A percentile compares a stretch with the other conserved stretches of the same genome.
These are phyloP conservation scores for Ogataea chonburiensis DNA, from an alignment of 805 yeast species.

Conservation along the genomic window DNA sequence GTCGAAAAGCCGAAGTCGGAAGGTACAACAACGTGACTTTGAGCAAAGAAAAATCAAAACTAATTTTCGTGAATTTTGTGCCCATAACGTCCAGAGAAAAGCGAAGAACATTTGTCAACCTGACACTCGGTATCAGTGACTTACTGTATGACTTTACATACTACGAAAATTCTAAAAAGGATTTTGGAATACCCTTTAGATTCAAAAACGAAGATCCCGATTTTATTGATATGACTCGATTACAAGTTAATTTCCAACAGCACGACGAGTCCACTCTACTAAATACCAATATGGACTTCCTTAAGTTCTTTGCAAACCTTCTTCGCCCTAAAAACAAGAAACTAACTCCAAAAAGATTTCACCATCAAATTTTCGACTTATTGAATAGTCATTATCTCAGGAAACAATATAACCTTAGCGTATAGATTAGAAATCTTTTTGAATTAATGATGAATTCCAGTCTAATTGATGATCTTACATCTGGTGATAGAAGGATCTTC, in stretches of 20 bases:
- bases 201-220: conserved; percentile 7
- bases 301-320: conserved; percentile 2
- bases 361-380: conserved; percentile 34
- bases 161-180: conserved; percentile 16
- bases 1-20: conserved; percentile 25
- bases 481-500: conserved; percentile 64
- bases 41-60: conserved; percentile 30
- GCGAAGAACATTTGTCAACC: conserved; percentile 23
- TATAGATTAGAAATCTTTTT: conserved; percentile 3
- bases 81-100: conserved; percentile 25
- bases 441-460: no score
- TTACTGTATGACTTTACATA: conserved; percentile 23
- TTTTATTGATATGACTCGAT: conserved; percentile 28
- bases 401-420: conserved; percentile 16
- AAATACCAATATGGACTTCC: conserved; percentile 1
- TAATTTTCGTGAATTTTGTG: conserved; percentile 32
- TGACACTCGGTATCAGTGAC: conserved; percentile 22
- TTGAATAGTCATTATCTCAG: conserved; percentile 22
- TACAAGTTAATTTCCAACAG: conserved; percentile 26
- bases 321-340: conserved; percentile 14
- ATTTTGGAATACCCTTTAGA: conserved; percentile 13
- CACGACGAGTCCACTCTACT: conserved; percentile 25
- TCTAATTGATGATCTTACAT: conserved; percentile 56
- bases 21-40: conserved; percentile 21
- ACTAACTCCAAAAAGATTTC: conserved; percentile 27